phyloP scores from a whole-genome alignment of 345 rosid genomes.

The Erodium maritimum region DNA sequence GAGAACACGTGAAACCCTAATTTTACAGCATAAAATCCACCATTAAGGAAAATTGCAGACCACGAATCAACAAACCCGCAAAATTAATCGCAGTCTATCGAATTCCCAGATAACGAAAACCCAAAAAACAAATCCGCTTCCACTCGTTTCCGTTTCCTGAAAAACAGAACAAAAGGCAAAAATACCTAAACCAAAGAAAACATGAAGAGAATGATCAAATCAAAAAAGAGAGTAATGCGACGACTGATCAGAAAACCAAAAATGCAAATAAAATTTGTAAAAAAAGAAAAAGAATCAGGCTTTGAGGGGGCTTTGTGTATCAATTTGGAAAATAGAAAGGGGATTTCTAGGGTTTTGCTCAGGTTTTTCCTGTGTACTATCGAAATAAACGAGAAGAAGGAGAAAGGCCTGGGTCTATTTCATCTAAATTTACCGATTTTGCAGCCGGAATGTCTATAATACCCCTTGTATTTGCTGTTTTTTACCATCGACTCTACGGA shows the following conservation, averaged over 20 bases:
- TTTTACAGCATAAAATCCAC: slow-evolving; percentile 26
- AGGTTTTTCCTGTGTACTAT: no score
- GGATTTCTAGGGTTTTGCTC: neutral
- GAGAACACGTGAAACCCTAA: slow-evolving; percentile 11
- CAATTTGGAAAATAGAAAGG: neutral
- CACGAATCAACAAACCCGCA: slow-evolving; percentile 9
- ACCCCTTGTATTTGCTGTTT: neutral
- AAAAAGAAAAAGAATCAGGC: no score
- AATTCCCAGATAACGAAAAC: neutral
- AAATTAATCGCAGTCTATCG: neutral
- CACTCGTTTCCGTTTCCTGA: neutral
- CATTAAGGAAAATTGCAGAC: slow-evolving; percentile 16
- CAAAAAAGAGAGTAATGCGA: neutral
- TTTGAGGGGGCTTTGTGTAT: neutral
- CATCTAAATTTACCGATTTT: neutral
- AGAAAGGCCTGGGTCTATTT: neutral
- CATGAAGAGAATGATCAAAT: neutral
- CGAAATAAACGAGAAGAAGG: neutral
- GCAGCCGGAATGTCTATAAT: neutral
- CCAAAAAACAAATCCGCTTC: neutral
- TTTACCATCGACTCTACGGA: no score
- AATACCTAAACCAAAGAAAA: neutral
- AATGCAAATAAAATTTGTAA: neutral
- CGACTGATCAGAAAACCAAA: neutral
- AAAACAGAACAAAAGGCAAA: neutral